A percentile compares a stretch with the other conserved stretches of the same genome.
These are phyloP conservation scores for Olyra latifolia DNA, from an alignment of 176 grass and related monocot species.

Conservation along the genomic window DNA sequence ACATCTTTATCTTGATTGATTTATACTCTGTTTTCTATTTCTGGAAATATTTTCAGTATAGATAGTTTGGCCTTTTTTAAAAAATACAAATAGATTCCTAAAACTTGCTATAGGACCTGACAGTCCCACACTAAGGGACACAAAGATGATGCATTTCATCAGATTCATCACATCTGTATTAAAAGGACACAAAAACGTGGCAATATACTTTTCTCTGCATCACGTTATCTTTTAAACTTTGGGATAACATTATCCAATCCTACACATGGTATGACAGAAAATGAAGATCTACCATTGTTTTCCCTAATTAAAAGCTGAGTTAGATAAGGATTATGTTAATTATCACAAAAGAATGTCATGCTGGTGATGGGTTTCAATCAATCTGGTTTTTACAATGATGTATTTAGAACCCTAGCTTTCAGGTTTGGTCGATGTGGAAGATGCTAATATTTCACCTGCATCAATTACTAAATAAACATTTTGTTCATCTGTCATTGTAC, in stretches of 20 bases:
- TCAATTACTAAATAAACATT: neutral
- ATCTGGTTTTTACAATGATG: neutral
- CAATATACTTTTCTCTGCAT: neutral
- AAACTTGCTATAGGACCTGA: slow-evolving; percentile 25
- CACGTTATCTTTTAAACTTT: slow-evolving; percentile 4
- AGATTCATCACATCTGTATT: neutral
- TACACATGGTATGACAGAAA: slow-evolving; percentile 1
- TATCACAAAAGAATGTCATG: neutral
- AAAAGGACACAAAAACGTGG: neutral
- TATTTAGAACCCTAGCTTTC: neutral
- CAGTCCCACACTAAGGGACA: neutral
- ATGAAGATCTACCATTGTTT: neutral
- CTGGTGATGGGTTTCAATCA: neutral
- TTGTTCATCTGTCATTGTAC: neutral
- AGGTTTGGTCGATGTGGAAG: neutral
- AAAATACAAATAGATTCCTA: neutral
- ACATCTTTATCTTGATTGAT: slow-evolving; percentile 20
- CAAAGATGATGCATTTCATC: neutral
- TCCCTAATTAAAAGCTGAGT: neutral
- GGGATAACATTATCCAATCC: neutral
- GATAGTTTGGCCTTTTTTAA: neutral
- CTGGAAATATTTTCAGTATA: neutral
- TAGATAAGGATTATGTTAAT: too few species aligned
- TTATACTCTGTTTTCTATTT: neutral
- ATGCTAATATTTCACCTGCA: neutral